Conservation (phyloP, 495 filamentous ascomycete genomes). For the Xylaria palmicola region DNA sequence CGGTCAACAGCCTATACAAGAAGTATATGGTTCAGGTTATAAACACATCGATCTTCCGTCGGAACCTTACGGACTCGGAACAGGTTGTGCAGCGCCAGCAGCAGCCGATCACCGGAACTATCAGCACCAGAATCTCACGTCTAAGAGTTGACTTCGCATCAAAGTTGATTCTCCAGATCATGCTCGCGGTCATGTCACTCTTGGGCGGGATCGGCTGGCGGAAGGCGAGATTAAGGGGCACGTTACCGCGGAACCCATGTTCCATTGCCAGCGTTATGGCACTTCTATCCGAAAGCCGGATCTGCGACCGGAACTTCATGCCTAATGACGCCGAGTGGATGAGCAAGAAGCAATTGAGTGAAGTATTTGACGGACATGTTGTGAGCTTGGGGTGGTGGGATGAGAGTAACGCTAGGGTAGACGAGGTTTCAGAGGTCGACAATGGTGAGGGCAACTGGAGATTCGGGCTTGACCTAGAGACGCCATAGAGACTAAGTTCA, state of each 20-base stretch:
- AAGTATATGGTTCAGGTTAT: not conserved
- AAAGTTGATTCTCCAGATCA: conserved; percentile 1
- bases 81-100: not conserved
- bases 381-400: not conserved
- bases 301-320: conserved; percentile 20
- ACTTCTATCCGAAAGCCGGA: conserved; percentile 31
- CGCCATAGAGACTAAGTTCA: no score
- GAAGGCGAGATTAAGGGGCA: conserved; percentile 20
- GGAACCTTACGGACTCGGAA: not conserved
- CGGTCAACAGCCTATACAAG: not conserved
- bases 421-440: not conserved
- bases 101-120: not conserved
- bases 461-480: no score
- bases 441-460: no score
- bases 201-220: conserved; percentile 12
- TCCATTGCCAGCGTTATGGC: conserved; percentile 33
- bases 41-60: not conserved
- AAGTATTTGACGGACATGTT: not conserved
- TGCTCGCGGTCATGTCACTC: not conserved
- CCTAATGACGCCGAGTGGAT: conserved; percentile 22
- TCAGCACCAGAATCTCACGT: not conserved
- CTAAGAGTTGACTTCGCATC: not conserved
- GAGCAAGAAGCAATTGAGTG: not conserved
- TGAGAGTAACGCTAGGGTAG: not conserved
- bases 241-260: conserved; percentile 30